These are phyloP conservation scores for Houttuynia cordata DNA, from an alignment of 164 flowering plant species.

Conservation along the genomic window DNA sequence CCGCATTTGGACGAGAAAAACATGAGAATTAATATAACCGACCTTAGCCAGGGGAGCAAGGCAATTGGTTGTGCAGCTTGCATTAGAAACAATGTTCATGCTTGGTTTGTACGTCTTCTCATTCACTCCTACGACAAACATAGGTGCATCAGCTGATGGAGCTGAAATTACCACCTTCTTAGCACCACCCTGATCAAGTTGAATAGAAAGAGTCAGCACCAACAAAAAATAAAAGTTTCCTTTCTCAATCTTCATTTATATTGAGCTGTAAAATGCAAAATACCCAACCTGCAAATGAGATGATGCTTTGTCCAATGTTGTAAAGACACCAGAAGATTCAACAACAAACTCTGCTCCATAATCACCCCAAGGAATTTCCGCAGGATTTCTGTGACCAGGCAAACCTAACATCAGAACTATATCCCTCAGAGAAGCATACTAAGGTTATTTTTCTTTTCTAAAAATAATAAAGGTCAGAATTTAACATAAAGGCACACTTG, in stretches of 20 bases:
- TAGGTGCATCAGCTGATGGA: constrained; percentile 98
- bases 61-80: constrained; percentile 96
- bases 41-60: constrained; percentile 96
- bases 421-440: not conserved
- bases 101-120: constrained; percentile 67
- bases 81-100: constrained; percentile 97
- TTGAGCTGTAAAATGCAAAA: not conserved
- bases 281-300: constrained; percentile 59
- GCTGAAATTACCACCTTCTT: constrained; percentile 95
- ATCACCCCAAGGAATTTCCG: constrained; percentile 93
- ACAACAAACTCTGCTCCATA: constrained; percentile 88
- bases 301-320: constrained; percentile 76
- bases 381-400: constrained; percentile 52
- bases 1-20: not conserved
- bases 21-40: not conserved
- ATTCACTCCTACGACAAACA: constrained; percentile 98
- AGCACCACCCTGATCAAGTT: constrained; percentile 69
- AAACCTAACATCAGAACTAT: not conserved
- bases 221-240: not conserved
- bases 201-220: not conserved
- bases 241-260: not conserved
- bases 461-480: too few relatives aligned
- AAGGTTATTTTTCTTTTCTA: not conserved
- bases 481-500: too few relatives aligned
- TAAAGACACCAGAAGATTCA: constrained; percentile 95